Evolutionary conservation across 1,284 basidiomycete species (phyloP).

Genomic region (Sporisorium sorghi): DNA sequence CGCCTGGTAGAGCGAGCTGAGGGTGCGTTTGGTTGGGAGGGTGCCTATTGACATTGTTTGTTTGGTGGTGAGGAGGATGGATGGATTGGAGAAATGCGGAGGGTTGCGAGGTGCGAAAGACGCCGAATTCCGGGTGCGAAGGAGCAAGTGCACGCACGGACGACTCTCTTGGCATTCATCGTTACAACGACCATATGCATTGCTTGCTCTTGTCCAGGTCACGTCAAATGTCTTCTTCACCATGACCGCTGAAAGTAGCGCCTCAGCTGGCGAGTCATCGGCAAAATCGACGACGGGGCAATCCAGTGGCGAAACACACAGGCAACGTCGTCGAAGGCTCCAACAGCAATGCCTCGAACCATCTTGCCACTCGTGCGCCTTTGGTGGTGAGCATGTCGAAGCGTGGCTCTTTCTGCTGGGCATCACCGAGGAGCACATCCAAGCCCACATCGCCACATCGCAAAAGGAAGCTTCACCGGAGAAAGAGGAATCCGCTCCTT

Average conservation of each 20-base stretch:
- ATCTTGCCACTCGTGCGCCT: not conserved
- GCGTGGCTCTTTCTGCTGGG: conserved; percentile 27
- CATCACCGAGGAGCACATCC: conserved; percentile 12
- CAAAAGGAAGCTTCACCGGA: not conserved
- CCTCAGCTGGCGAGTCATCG: not conserved
- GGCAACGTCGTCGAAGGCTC: conserved; percentile 10
- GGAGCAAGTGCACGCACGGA: not conserved
- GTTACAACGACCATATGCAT: too few relatives aligned
- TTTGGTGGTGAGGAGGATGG: not conserved
- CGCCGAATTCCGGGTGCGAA: not conserved
- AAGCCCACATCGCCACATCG: not conserved
- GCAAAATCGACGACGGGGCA: not conserved
- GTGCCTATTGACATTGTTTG: conserved; percentile 24
- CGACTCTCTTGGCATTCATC: not conserved
- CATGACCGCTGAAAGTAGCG: not conserved
- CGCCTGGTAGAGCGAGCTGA: conserved; percentile 24
- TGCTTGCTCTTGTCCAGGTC: not conserved
- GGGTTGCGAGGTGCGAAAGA: not conserved
- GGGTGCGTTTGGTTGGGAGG: conserved; percentile 9
- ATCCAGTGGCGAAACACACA: not conserved
- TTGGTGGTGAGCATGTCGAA: not conserved
- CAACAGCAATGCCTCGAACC: conserved; percentile 23
- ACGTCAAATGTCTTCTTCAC: not conserved
- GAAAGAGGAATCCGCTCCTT: not conserved
- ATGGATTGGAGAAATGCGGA: conserved; percentile 1